These are phyloP conservation scores for Parmelia sp. DNA, from an alignment of 495 filamentous ascomycete genomes.

Conservation along the genomic window DNA sequence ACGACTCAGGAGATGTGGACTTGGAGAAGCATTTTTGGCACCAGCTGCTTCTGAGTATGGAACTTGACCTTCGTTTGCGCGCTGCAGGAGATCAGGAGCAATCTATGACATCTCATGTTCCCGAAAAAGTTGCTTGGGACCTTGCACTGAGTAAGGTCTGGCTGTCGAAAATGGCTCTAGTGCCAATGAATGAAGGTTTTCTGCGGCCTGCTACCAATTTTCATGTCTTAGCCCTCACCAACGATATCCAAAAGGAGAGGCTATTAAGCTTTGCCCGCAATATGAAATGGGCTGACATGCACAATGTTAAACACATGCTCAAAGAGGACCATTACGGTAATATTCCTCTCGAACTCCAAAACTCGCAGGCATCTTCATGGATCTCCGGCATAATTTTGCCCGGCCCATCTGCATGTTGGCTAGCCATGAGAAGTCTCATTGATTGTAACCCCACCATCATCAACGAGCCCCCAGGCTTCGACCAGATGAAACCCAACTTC, in stretches of 20 bases:
- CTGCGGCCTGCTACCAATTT: constrained; percentile 33
- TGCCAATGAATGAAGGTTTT: not conserved
- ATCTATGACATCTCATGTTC: constrained; percentile 23
- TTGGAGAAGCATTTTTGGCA: constrained; percentile 58
- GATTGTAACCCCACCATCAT: constrained; percentile 59
- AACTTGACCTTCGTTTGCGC: constrained; percentile 58
- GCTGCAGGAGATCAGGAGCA: constrained; percentile 17
- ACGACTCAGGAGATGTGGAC: constrained; percentile 31
- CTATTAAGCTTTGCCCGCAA: constrained; percentile 59
- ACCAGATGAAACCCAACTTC: constrained; percentile 53
- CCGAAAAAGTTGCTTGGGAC: constrained; percentile 53
- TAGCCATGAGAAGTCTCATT: constrained; percentile 66
- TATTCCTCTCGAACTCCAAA: constrained; percentile 50
- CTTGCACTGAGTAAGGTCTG: constrained; percentile 10
- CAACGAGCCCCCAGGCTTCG: constrained; percentile 54
- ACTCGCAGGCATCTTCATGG: constrained; percentile 63
- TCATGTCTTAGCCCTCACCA: constrained; percentile 42
- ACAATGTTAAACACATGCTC: constrained; percentile 51
- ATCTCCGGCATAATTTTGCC: constrained; percentile 64
- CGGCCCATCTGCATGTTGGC: constrained; percentile 60
- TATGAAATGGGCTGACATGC: constrained; percentile 69
- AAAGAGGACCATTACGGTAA: constrained; percentile 48
- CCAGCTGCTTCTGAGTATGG: constrained; percentile 62
- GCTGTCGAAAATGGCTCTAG: constrained; percentile 54
- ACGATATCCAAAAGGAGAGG: constrained; percentile 57